Evolutionary conservation across 352 stramenopile genomes (phyloP).

Genomic region (Globisporangium lucens): DNA sequence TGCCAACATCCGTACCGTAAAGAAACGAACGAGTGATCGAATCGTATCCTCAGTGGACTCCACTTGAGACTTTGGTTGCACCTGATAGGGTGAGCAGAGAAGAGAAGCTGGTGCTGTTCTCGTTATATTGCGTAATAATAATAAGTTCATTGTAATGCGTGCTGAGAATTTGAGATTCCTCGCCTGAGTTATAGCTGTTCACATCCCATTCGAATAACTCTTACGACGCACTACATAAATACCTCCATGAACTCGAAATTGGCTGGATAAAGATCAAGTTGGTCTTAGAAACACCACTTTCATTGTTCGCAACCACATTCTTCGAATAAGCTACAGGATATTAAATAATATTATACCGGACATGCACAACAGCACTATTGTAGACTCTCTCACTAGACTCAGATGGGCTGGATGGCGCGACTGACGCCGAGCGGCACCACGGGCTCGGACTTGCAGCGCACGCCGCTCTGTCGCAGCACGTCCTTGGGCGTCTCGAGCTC

Average conservation of each 20-base stretch:
- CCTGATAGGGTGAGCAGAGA: not conserved
- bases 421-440: constrained; percentile 48
- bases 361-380: not conserved
- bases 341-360: not conserved
- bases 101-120: not conserved
- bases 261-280: not conserved
- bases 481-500: constrained; percentile 47
- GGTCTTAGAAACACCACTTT: not conserved
- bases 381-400: constrained; percentile 5
- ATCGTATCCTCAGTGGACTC: not conserved
- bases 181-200: not conserved
- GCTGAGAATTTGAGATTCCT: not conserved
- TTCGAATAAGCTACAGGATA: not conserved
- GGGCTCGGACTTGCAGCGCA: constrained; percentile 29
- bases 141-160: not conserved
- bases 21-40: not conserved
- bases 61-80: not conserved
- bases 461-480: constrained; percentile 27
- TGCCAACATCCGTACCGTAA: constrained; percentile 10
- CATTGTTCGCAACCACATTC: not conserved
- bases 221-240: not conserved
- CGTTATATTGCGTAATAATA: constrained; percentile 1
- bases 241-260: not conserved
- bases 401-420: constrained; percentile 55
- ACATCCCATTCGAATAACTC: not conserved